Evolutionary conservation across 1,139 yeast genomes (phyloP), one percentile per base, ranked within the genome.

Genomic region (Diutina pseudorugosa): DNA sequence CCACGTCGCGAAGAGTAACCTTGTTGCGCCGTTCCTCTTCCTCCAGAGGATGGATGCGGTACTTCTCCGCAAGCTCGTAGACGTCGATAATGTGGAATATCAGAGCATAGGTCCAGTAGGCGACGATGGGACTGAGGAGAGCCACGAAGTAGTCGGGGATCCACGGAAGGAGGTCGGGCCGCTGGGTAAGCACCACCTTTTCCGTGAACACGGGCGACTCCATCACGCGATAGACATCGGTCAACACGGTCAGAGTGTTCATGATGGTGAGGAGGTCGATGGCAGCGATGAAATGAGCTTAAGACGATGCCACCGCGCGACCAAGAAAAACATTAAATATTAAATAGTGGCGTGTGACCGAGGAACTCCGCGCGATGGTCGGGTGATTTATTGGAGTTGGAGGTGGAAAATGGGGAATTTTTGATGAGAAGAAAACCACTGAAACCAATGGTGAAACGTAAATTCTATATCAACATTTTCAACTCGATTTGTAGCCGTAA

Each of bases 11-110:
- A 53, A 83, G 67, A 0, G 87, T 66, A 14, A 89, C 96, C 63
- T 81, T 86, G 66, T 93, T 93, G 59, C 94, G 77, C 52, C 77
- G 65, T 50, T 73, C 63, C 54, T 89, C 89, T 65, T 91, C 98
- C 60, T 85, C 94, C 50, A 91, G 82, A 19, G 98, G 93, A 65
- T 93, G 98, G 53, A 93, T 88, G 57, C 98, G 75, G 68, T 87
- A 89, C 64, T 77, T 72, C 61, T 87, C 96, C 45, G 93, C 88
- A 59, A 88, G 69, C 62, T 88, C 79, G 59, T 77, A 79, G 49
- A 76, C 77, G 64, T 91, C 98, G 51, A 91, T 70, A 11, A 85
- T 56, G 63, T 86, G 90, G 75, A 88, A 93, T 55, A 86, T 67
- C 41, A 78, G 63, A 5, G 96, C 85, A 61, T 83, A 81, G 1